These are phyloP conservation scores for Aspergillus sp. DNA, from an alignment of 2,329 filamentous ascomycete species.

Conservation along the genomic window DNA sequence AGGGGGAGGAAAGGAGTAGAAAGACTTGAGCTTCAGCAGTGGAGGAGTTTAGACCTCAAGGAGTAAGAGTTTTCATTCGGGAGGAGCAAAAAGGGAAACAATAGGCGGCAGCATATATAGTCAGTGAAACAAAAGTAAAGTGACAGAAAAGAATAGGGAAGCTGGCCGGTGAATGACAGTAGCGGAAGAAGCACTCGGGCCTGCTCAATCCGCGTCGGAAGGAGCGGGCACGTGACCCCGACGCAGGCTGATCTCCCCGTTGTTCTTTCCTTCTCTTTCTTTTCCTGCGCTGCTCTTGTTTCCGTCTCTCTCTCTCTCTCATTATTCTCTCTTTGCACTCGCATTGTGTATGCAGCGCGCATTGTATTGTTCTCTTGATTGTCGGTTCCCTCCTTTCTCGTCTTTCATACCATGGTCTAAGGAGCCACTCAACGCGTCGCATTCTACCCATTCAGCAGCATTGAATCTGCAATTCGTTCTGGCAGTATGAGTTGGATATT, in stretches of 20 bases:
- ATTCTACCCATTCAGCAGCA: neutral
- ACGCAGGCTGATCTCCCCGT: neutral
- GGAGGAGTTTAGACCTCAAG: neutral
- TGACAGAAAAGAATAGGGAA: neutral
- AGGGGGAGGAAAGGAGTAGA: neutral
- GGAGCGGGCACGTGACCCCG: neutral
- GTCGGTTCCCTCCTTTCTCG: neutral
- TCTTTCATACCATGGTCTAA: neutral
- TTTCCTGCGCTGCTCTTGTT: neutral
- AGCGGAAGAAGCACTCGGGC: too few relatives aligned
- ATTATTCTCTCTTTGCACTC: neutral
- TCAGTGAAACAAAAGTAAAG: neutral
- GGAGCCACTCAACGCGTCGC: neutral
- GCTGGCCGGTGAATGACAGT: too few relatives aligned
- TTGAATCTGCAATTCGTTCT: neutral
- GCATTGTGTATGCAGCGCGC: neutral
- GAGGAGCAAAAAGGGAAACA: neutral
- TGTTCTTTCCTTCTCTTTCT: neutral
- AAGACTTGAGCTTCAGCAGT: neutral
- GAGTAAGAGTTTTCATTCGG: neutral
- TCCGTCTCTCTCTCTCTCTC: neutral
- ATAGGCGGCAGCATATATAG: neutral
- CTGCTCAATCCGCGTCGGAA: neutral
- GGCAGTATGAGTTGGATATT: slow-evolving; percentile 1
- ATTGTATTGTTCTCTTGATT: neutral